A percentile compares a stretch with the other conserved stretches of the same genome.
Conservation (phyloP, 371 early-diverging fungal species). For the Smittium culicis region DNA sequence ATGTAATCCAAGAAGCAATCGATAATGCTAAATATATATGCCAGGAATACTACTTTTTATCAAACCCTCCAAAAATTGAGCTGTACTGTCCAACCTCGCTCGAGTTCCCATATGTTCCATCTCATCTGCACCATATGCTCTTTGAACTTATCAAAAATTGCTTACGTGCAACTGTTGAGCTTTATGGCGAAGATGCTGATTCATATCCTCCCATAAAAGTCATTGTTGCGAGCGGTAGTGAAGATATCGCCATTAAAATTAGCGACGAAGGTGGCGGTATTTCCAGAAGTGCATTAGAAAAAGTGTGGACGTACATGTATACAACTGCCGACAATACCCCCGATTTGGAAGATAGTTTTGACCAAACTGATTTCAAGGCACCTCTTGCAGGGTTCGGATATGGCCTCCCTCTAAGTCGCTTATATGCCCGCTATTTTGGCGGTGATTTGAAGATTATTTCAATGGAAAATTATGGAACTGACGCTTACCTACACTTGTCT, state of each 20-base stretch:
- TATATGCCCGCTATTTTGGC: conserved; percentile 89
- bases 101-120: conserved; percentile 92
- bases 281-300: conserved; percentile 71
- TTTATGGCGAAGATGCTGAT: conserved; percentile 73
- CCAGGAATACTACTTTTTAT: conserved; percentile 78
- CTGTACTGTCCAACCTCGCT: conserved; percentile 69
- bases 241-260: conserved; percentile 94
- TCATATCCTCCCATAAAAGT: conserved; percentile 82
- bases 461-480: conserved; percentile 95
- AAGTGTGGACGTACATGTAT: conserved; percentile 94
- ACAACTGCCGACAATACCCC: conserved; percentile 90
- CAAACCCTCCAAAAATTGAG: conserved; percentile 66
- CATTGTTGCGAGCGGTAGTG: conserved; percentile 86
- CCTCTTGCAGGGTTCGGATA: conserved; percentile 97
- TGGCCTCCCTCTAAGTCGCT: conserved; percentile 77
- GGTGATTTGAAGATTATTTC: conserved; percentile 85
- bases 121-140: conserved; percentile 92
- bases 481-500: conserved; percentile 87
- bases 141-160: conserved; percentile 94
- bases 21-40: conserved; percentile 85
- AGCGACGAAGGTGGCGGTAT: conserved; percentile 94
- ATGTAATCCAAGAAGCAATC: conserved; percentile 73
- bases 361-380: conserved; percentile 80
- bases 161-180: conserved; percentile 86
- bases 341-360: conserved; percentile 64